A percentile compares a stretch with the other conserved stretches of the same genome.
These are phyloP conservation scores for Hypoxylon fuscum DNA, from an alignment of 495 filamentous ascomycete genomes.

Conservation along the genomic window DNA sequence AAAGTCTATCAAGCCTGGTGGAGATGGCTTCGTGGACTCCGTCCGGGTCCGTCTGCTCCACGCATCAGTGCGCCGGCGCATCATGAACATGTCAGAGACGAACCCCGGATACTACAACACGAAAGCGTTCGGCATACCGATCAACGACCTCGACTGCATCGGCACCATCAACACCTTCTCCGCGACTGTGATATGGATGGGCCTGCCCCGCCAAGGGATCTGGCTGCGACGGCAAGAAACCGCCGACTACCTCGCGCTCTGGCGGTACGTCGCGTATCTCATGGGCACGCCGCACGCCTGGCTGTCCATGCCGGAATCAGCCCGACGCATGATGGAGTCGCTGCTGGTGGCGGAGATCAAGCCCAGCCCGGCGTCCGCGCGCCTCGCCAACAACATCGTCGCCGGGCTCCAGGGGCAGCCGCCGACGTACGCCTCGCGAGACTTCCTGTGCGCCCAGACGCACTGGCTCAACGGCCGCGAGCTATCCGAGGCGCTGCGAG, in stretches of 20 bases:
- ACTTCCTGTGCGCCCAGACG: slow-evolving; percentile 72
- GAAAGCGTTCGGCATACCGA: slow-evolving; percentile 67
- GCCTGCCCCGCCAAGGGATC: slow-evolving; percentile 77
- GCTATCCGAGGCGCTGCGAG: slow-evolving; percentile 66
- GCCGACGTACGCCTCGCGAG: slow-evolving; percentile 67
- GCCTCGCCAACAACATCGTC: slow-evolving; percentile 80
- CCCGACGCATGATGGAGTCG: slow-evolving; percentile 71
- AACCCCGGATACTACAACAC: slow-evolving; percentile 71
- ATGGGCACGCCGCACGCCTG: slow-evolving; percentile 71
- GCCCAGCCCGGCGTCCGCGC: slow-evolving; percentile 66
- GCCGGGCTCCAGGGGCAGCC: slow-evolving; percentile 67
- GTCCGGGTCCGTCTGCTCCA: slow-evolving; percentile 81
- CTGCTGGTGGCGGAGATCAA: slow-evolving; percentile 68
- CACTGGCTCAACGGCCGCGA: slow-evolving; percentile 75
- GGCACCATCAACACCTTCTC: slow-evolving; percentile 76
- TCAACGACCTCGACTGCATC: slow-evolving; percentile 79
- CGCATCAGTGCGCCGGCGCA: slow-evolving; percentile 72
- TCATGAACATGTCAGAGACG: slow-evolving; percentile 64
- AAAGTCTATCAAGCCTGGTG: slow-evolving; percentile 72
- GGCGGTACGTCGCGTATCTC: slow-evolving; percentile 77
- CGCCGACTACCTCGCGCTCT: slow-evolving; percentile 75
- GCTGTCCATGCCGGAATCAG: slow-evolving; percentile 63
- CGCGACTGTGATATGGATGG: slow-evolving; percentile 70
- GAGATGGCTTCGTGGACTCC: slow-evolving; percentile 71
- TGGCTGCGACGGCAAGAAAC: slow-evolving; percentile 69